These are phyloP conservation scores for Hemisphaericaspora lyxosophila DNA, from an alignment of 1,139 yeast genomes.

Conservation along the genomic window DNA sequence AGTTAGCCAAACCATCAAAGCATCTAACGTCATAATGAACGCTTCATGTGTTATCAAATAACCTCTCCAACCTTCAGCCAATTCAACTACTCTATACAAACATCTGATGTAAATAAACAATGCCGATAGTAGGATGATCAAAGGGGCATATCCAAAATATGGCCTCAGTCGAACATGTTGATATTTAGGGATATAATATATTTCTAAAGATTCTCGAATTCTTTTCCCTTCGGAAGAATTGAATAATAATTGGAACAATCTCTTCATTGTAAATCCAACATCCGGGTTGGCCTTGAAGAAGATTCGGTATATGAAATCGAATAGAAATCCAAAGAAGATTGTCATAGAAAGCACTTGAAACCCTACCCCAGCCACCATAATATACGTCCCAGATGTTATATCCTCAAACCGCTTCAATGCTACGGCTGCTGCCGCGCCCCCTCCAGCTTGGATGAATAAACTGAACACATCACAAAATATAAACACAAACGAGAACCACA, in stretches of 20 bases:
- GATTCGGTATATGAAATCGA: constrained; percentile 26
- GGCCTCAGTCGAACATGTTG: constrained; percentile 16
- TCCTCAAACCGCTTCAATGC: constrained; percentile 18
- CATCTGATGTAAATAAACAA: constrained; percentile 30
- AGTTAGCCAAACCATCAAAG: constrained; percentile 22
- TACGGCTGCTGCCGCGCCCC: constrained; percentile 37
- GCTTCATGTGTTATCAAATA: constrained; percentile 33
- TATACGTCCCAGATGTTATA: constrained; percentile 27
- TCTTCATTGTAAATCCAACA: constrained; percentile 7
- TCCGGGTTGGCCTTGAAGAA: constrained; percentile 18
- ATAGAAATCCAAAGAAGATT: constrained; percentile 27
- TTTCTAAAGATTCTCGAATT: constrained; percentile 19
- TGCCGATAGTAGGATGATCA: constrained; percentile 21
- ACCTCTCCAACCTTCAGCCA: constrained; percentile 36
- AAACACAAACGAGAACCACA: constrained; percentile 37
- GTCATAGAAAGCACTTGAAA: constrained; percentile 41
- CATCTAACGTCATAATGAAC: constrained; percentile 30
- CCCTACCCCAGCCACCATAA: constrained; percentile 41
- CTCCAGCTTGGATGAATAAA: constrained; percentile 36
- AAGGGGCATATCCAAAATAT: constrained; percentile 25
- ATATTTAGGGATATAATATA: constrained; percentile 18
- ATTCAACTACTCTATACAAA: constrained; percentile 32
- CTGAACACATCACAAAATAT: constrained; percentile 34
- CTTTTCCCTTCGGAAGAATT: constrained; percentile 22
- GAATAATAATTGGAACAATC: constrained; percentile 20